phyloP scores from a whole-genome alignment of 129 eudicot species.

The Sambucus nigra region DNA sequence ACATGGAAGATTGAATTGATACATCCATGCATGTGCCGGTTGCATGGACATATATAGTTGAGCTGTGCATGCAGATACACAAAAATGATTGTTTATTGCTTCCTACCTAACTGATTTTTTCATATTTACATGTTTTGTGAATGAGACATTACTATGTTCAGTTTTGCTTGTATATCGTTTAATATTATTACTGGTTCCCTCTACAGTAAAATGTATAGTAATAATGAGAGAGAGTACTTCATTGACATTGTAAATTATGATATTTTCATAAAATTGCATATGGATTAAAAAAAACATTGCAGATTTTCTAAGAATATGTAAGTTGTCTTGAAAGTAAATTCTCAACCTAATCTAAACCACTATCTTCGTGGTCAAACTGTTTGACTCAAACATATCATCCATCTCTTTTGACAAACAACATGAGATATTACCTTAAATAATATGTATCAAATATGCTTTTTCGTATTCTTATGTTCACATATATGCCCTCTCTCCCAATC shows the following conservation, averaged over 20 bases:
- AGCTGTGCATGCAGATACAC: not conserved
- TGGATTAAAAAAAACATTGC: not conserved
- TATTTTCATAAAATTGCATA: too few species aligned
- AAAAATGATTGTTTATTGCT: not conserved
- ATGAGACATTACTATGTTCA: not conserved
- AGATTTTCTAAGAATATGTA: not conserved
- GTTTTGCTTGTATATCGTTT: not conserved
- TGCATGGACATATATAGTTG: constrained; percentile 1
- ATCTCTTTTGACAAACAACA: not conserved
- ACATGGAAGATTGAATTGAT: not conserved
- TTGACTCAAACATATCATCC: not conserved
- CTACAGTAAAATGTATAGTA: too few species aligned
- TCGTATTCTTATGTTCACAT: not conserved
- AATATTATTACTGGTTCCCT: not conserved
- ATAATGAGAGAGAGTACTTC: too few species aligned
- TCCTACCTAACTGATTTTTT: not conserved
- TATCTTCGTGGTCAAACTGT: constrained; percentile 5
- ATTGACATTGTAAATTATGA: too few species aligned
- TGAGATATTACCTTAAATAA: too few species aligned
- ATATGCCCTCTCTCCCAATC: not conserved
- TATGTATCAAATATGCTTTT: constrained; percentile 3
- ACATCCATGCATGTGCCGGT: not conserved
- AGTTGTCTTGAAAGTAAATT: not conserved
- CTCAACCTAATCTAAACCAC: not conserved
- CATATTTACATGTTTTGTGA: not conserved